Base-by-base conservation (phyloP, 208 protist species). In the Hexamita inflata region DNA sequence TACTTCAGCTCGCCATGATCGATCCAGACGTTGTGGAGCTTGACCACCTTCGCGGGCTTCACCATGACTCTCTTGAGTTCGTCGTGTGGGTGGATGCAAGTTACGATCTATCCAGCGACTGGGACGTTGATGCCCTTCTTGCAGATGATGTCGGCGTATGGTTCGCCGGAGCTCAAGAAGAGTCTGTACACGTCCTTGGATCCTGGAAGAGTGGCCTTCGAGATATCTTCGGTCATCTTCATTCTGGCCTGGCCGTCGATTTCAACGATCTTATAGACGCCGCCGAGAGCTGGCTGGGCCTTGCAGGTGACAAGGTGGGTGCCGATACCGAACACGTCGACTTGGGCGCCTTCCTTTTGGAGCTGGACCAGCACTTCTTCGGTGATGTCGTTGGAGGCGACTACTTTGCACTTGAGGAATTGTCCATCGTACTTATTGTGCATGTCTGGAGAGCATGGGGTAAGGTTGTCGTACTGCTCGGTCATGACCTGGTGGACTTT, bases 221-320 rank as follows among this genome's bases (percentile, higher is more conserved):
- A 65, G 0, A 84, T 59, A 28, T 81, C 28, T 66, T 75, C 45
- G 0, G 80, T 86, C 1, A 93, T 34, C 81, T 93, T 93, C 67
- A 93, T 91, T 49, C 89, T 40, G n/a, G 89, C 82, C 24, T 65
- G 28, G 26, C 82, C 83, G 38, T 89, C 66, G 15, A 92, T 67
- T 66, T 91, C 86, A 34, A 82, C 88, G 0, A 92, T 57, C 80
- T 93, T 93, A 80, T 90, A 94, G 0, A 94, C 90, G 74, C 87
- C 85, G 28, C 90, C 90, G 0, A 94, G 80, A 1, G 90, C 90
- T 38, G 89, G 89, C 61, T 92, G 87, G 34, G 77, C 66, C 64
- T 90, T 76, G 64, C 89, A 92, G 0, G 89, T 92, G 7, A 93
- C 90, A 0, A 93, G 59, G 35, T 92, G 79, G 0, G 90, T 94